A percentile compares a stretch with the other conserved stretches of the same genome.
Evolutionary conservation across 768 basidiomycete genomes (phyloP).

Genomic region (Mrakia blollopis): DNA sequence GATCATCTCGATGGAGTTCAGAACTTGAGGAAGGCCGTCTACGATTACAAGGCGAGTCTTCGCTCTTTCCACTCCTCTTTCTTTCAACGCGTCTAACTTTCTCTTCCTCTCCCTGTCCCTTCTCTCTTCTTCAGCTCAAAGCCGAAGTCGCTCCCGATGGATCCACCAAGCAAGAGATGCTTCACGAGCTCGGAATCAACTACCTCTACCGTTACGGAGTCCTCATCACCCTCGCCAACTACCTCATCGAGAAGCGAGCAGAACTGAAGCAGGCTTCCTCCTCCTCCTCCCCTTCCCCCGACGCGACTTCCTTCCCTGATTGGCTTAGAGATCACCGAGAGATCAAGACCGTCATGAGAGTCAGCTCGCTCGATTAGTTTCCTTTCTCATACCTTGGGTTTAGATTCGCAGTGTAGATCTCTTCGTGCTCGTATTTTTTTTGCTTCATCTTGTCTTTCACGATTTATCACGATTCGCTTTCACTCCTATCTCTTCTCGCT

Average conservation of each 20-base stretch:
- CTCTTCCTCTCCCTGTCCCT: not conserved
- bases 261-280: slow-evolving; percentile 4
- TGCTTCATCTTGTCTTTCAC: too few relatives aligned
- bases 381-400: not conserved
- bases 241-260: slow-evolving; percentile 64
- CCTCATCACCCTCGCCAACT: slow-evolving; percentile 67
- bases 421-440: too few relatives aligned
- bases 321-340: slow-evolving; percentile 60
- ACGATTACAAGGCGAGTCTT: slow-evolving; percentile 60
- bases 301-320: not conserved
- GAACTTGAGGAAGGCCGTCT: slow-evolving; percentile 90
- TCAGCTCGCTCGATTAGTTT: slow-evolving; percentile 40
- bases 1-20: slow-evolving; percentile 65
- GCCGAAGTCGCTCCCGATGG: slow-evolving; percentile 75
- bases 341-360: slow-evolving; percentile 50
- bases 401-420: not conserved
- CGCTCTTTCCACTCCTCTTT: not conserved
- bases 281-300: not conserved
- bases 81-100: not conserved
- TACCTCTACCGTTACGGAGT: slow-evolving; percentile 60
- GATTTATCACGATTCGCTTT: too few relatives aligned
- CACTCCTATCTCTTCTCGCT: too few relatives aligned
- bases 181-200: slow-evolving; percentile 74
- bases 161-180: slow-evolving; percentile 66
- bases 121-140: slow-evolving; percentile 67